Base-by-base conservation (phyloP, 2,329 filamentous ascomycete species). In the Cordyceps farinosa region DNA sequence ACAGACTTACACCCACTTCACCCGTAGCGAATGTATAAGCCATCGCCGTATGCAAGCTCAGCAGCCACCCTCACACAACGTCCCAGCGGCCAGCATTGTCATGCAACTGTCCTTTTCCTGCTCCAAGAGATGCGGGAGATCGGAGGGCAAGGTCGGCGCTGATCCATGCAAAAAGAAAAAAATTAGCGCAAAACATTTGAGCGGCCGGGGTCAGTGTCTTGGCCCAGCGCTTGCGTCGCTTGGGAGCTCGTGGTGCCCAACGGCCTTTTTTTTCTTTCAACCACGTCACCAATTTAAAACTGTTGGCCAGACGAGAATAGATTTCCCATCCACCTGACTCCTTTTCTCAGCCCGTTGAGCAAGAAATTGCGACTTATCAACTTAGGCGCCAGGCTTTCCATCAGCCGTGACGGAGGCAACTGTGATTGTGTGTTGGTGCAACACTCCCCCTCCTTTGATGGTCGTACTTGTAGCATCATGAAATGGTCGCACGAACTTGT, bases 351-450 rank as follows among this genome's bases (percentile, higher is more conserved):
- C 11, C 7, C 29, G 40, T 17, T 44, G 3, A 30, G 10, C 44
- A 30, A 36, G 54, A 34, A 10, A 36, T 7, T 32, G 4, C 11
- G 44, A 42, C 36, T 52, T 47, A 52, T 36, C 44, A 29, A 30
- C 32, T 13, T 60, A 60, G 27, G 57, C 57, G 57, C 57, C 57
- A 27, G 27, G 5, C 27, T 51, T 44, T 34, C 6, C 47, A 44
- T 22, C 17, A 27, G 9, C 36, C 48, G 34, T 60, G 15, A 34
- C 32, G 17, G 57, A 52, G 36, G 36, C 45, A 22, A 44, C 42
- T 51, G 57, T 52, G 57, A 60, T 32, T 42, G 44, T 44, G 44
- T 44, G 9, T 60, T 44, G 13, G 57, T 60, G 47, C 57, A 34
- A 60, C 57, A 52, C 29, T 50, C 32, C 51, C 29, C 34, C 34